Evolutionary conservation across 805 yeast species (phyloP).

Genomic region (Ogataea pini): DNA sequence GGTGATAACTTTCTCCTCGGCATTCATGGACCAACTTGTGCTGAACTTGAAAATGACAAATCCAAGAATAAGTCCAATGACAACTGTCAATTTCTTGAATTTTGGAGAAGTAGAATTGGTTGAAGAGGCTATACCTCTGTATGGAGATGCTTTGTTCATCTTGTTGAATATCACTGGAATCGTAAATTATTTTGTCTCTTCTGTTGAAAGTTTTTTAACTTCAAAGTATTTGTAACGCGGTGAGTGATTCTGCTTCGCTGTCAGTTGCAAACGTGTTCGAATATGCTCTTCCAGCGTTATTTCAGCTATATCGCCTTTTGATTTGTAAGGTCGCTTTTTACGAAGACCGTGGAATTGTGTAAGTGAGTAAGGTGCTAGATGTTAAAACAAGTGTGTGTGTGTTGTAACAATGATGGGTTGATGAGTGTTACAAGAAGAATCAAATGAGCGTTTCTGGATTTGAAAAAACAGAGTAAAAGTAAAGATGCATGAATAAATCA

Average conservation of each 20-base stretch:
- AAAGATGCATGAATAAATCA: not conserved
- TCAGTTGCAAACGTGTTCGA: not conserved
- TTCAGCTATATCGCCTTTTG: not conserved
- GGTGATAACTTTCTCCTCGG: conserved; percentile 29
- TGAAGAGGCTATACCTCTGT: conserved; percentile 27
- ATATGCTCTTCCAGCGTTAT: not conserved
- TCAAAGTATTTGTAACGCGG: not conserved
- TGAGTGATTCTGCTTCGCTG: conserved; percentile 1
- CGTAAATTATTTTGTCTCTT: no score
- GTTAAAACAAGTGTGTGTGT: conserved; percentile 1
- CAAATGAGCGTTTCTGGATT: conserved; percentile 1
- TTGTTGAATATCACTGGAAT: not conserved
- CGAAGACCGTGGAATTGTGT: not conserved
- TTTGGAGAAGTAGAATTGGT: conserved; percentile 18
- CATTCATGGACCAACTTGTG: conserved; percentile 28
- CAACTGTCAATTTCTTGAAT: conserved; percentile 29
- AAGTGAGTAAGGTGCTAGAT: not conserved
- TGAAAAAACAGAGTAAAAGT: not conserved
- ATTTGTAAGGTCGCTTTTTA: not conserved
- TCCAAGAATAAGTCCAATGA: conserved; percentile 31
- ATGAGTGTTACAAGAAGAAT: not conserved
- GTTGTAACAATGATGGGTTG: conserved; percentile 1
- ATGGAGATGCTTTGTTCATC: conserved; percentile 27
- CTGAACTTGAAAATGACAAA: conserved; percentile 28
- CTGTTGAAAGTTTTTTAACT: not conserved